These are phyloP conservation scores for Fraxinus latifolia DNA, from an alignment of 305 asterid genomes.

Conservation along the genomic window DNA sequence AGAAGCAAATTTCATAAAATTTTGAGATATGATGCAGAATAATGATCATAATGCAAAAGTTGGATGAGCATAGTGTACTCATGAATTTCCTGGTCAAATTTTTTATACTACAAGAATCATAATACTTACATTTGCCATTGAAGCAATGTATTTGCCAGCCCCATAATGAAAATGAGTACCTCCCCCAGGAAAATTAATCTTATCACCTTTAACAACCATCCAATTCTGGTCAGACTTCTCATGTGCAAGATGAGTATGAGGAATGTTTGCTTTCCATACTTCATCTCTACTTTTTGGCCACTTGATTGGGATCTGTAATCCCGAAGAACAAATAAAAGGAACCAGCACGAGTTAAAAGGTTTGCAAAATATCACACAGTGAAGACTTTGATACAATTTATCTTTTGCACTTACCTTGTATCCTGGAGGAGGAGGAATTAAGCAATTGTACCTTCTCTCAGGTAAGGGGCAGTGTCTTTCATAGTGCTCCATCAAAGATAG, in stretches of 20 bases:
- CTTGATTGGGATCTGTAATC: neutral
- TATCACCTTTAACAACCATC: slow-evolving; percentile 41
- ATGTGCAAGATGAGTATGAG: slow-evolving; percentile 18
- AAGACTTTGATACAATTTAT: neutral
- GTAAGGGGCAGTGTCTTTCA: slow-evolving; percentile 86
- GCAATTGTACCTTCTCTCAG: slow-evolving; percentile 78
- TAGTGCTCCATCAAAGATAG: slow-evolving; percentile 88
- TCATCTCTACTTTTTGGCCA: neutral
- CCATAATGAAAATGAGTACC: neutral
- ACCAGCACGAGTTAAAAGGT: slow-evolving; percentile 4
- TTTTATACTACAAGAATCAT: neutral
- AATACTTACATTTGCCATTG: neutral
- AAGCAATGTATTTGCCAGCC: neutral
- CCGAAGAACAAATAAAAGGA: slow-evolving; percentile 9
- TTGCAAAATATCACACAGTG: slow-evolving; percentile 2
- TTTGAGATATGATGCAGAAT: slow-evolving; percentile 2
- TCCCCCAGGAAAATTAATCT: neutral
- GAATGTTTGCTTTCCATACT: neutral
- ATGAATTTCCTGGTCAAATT: neutral
- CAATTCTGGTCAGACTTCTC: slow-evolving; percentile 27
- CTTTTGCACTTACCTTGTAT: slow-evolving; percentile 47
- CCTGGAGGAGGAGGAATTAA: slow-evolving; percentile 94
- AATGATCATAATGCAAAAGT: neutral
- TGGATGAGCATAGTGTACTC: neutral
- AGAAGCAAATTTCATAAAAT: neutral